Conservation (phyloP, 139 green algal genomes). For the Coccomyxa sp. region DNA sequence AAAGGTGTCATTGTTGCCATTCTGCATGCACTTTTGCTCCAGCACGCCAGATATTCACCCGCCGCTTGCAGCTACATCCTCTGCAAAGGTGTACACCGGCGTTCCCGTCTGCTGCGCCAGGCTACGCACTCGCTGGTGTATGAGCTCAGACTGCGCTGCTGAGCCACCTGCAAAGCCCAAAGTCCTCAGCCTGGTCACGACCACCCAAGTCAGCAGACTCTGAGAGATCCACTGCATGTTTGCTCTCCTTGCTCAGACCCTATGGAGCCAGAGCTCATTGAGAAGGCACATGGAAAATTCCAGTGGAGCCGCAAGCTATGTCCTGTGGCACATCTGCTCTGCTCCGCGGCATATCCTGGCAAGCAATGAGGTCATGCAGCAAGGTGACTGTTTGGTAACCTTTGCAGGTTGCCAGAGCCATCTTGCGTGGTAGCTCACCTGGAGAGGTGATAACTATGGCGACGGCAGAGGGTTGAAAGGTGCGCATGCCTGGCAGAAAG, state of each 20-base stretch:
- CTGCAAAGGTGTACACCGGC: constrained; percentile 40
- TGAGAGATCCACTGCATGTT: too few relatives aligned
- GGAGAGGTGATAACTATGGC: constrained; percentile 42
- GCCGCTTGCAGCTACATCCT: constrained; percentile 40
- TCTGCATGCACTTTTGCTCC: neutral
- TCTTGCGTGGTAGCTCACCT: constrained; percentile 4
- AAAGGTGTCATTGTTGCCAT: neutral
- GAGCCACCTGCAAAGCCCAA: constrained; percentile 28
- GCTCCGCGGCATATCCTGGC: too few relatives aligned
- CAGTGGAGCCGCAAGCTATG: too few relatives aligned
- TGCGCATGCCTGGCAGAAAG: constrained; percentile 21
- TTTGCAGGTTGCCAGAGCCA: neutral
- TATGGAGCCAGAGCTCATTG: neutral
- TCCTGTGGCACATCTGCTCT: too few relatives aligned
- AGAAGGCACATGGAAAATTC: neutral
- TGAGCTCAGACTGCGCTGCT: constrained; percentile 27
- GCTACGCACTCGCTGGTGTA: constrained; percentile 23
- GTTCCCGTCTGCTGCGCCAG: constrained; percentile 23
- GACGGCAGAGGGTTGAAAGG: constrained; percentile 14
- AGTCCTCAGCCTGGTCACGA: too few relatives aligned
- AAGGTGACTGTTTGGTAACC: neutral
- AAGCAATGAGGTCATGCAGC: neutral
- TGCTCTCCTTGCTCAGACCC: neutral
- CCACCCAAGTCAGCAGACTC: too few relatives aligned
- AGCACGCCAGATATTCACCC: neutral